Conservation (phyloP, 2,329 filamentous ascomycete genomes). For the Geosmithia putterillii region DNA sequence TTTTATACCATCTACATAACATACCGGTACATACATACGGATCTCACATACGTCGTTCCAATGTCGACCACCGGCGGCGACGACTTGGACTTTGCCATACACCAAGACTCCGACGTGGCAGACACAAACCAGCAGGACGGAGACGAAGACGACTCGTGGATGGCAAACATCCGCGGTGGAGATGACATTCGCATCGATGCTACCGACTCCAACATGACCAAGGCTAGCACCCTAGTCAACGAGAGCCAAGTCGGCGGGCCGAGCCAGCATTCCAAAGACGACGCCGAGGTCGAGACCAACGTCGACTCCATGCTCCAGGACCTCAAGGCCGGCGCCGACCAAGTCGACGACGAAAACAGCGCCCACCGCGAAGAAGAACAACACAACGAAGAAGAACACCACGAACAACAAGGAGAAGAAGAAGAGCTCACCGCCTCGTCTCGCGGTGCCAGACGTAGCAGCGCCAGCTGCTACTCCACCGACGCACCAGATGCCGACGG, state of each 20-base stretch:
- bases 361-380: background rate
- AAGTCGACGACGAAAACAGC: background rate
- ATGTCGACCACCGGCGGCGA: slow-evolving; percentile 14
- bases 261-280: background rate
- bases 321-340: background rate
- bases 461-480: background rate
- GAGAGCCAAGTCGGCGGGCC: background rate
- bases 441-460: slow-evolving; percentile 1
- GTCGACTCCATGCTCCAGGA: background rate
- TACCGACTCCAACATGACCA: slow-evolving; percentile 4
- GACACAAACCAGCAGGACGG: background rate
- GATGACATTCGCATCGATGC: background rate
- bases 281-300: background rate
- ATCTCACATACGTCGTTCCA: no score
- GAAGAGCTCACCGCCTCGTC: background rate
- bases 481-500: background rate
- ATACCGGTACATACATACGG: slow-evolving; percentile 5
- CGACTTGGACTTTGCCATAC: slow-evolving; percentile 33
- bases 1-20: slow-evolving; percentile 7
- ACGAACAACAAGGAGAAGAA: background rate
- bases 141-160: background rate
- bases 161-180: background rate
- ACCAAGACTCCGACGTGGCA: slow-evolving; percentile 22
- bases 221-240: slow-evolving; percentile 4
- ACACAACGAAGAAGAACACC: slow-evolving; percentile 1